Conservation (phyloP, 371 early-diverging fungal species). For the Conidiobolus incongruus region DNA sequence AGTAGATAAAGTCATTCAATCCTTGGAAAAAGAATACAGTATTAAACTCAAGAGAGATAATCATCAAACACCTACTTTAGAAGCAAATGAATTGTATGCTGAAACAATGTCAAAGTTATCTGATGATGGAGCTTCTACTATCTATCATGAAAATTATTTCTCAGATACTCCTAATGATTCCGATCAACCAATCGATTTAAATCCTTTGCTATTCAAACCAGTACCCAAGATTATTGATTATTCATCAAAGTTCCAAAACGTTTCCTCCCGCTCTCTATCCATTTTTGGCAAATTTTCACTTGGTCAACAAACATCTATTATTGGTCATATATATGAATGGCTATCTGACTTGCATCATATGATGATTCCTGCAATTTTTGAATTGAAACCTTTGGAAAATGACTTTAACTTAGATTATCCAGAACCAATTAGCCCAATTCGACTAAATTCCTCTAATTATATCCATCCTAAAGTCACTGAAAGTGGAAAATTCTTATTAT, state of each 20-base stretch:
- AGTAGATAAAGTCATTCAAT: constrained; percentile 21
- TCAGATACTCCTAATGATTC: background rate
- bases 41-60: no score
- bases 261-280: background rate
- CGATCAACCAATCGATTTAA: no score
- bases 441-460: background rate
- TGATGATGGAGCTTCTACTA: background rate
- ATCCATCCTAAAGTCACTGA: background rate
- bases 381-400: constrained; percentile 8
- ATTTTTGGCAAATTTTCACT: background rate
- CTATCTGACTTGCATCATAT: constrained; percentile 12
- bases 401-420: background rate
- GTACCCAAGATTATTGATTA: background rate
- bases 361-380: constrained; percentile 14
- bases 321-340: constrained; percentile 13
- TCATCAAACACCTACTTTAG: no score
- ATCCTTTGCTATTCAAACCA: background rate
- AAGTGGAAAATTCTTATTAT: constrained; percentile 16
- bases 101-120: constrained; percentile 5
- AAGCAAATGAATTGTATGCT: background rate
- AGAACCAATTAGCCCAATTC: background rate
- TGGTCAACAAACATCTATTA: background rate
- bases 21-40: background rate
- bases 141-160: background rate
- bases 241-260: background rate